Conservation (phyloP, 352 stramenopile genomes). For the Phytophthora uliginosa region DNA sequence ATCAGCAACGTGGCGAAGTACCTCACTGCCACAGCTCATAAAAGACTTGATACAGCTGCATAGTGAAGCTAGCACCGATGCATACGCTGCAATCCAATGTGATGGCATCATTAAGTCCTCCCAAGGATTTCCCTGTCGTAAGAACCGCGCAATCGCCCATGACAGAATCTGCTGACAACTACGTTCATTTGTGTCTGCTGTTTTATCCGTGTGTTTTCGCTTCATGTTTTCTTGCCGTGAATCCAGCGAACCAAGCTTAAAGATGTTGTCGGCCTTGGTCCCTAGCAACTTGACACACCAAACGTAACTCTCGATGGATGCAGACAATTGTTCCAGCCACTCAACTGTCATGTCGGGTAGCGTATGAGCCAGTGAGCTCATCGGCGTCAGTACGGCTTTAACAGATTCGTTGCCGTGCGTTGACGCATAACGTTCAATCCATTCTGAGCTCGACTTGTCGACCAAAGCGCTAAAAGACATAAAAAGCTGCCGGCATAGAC, state of each 20-base stretch:
- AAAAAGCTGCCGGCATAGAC: constrained; percentile 55
- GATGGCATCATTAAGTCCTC: constrained; percentile 10
- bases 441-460: constrained; percentile 49
- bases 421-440: constrained; percentile 55
- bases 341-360: constrained; percentile 37
- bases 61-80: constrained; percentile 38
- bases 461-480: constrained; percentile 57
- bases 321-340: constrained; percentile 77
- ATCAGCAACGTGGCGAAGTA: constrained; percentile 30
- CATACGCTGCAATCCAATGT: constrained; percentile 33
- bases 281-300: constrained; percentile 68
- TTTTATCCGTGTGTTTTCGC: constrained; percentile 38
- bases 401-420: constrained; percentile 33
- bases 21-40: constrained; percentile 12
- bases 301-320: constrained; percentile 63
- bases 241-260: constrained; percentile 8
- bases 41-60: constrained; percentile 36
- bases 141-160: constrained; percentile 50
- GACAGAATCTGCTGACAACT: constrained; percentile 39
- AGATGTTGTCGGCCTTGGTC: constrained; percentile 31
- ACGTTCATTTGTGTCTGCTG: background rate
- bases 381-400: constrained; percentile 50
- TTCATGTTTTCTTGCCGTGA: constrained; percentile 31
- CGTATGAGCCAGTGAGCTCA: constrained; percentile 49
- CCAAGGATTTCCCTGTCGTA: constrained; percentile 42